phyloP scores from a whole-genome alignment of 768 basidiomycete genomes.

The Mycena kentingensis region DNA sequence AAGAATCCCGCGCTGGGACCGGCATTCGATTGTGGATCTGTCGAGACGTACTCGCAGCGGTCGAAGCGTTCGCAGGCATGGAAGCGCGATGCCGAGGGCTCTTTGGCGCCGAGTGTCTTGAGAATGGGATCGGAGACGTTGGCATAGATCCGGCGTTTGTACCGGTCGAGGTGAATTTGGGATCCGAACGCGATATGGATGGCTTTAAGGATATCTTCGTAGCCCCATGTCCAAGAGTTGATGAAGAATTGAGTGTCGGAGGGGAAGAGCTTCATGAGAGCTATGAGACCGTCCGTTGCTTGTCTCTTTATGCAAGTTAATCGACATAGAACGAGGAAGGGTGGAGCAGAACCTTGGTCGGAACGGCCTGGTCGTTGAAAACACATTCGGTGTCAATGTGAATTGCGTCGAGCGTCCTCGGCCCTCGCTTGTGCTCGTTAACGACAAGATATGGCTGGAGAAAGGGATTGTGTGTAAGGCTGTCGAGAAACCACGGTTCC shows the following conservation, averaged over 20 bases:
- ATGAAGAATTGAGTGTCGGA: slow-evolving; percentile 76
- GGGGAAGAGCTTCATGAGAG: slow-evolving; percentile 71
- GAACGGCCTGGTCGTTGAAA: slow-evolving; percentile 51
- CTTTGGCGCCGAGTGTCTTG: slow-evolving; percentile 57
- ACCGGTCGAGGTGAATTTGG: slow-evolving; percentile 90
- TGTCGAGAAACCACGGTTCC: slow-evolving; percentile 77
- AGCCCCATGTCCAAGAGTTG: slow-evolving; percentile 96
- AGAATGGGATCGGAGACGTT: slow-evolving; percentile 63
- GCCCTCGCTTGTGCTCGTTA: slow-evolving; percentile 14
- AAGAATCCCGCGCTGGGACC: neutral
- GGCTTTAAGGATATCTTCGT: slow-evolving; percentile 86
- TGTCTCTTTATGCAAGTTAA: slow-evolving; percentile 45
- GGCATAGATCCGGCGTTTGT: slow-evolving; percentile 74
- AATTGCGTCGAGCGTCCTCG: slow-evolving; percentile 66
- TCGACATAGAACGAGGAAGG: neutral
- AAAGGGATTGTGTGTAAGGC: slow-evolving; percentile 66
- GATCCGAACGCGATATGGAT: slow-evolving; percentile 66
- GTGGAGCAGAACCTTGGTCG: slow-evolving; percentile 72
- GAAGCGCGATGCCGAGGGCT: slow-evolving; percentile 70
- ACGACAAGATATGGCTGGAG: slow-evolving; percentile 69
- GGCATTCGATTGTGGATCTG: slow-evolving; percentile 31
- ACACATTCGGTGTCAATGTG: slow-evolving; percentile 82
- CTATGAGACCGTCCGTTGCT: slow-evolving; percentile 66
- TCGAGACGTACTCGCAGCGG: slow-evolving; percentile 68
- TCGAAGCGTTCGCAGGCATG: slow-evolving; percentile 91